A percentile compares a stretch with the other conserved stretches of the same genome.
These are phyloP conservation scores for Cochlearia excelsa DNA, from an alignment of 345 rosid species.

Conservation along the genomic window DNA sequence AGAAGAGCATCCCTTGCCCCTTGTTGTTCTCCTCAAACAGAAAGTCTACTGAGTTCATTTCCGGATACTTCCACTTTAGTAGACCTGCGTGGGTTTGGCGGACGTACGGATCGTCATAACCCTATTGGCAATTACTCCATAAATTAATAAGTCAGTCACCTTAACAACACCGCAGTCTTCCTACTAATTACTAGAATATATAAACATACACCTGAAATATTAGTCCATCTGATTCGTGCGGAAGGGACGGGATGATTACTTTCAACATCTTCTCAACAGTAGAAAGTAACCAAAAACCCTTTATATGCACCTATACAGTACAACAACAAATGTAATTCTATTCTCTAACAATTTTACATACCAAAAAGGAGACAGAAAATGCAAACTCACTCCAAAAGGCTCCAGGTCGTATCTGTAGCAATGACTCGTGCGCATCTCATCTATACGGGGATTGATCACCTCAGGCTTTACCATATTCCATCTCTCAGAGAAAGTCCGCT, in stretches of 20 bases:
- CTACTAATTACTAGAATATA: too few relatives aligned
- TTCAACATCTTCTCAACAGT: constrained; percentile 74
- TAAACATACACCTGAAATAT: constrained; percentile 69
- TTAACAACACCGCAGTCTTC: too few relatives aligned
- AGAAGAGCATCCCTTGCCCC: constrained; percentile 39
- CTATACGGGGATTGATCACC: constrained; percentile 66
- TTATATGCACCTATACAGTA: constrained; percentile 74
- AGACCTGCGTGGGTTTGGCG: constrained; percentile 93
- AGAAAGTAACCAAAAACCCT: constrained; percentile 88
- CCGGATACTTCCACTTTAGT: constrained; percentile 95
- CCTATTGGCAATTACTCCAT: constrained; percentile 39
- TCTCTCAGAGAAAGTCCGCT: constrained; percentile 92
- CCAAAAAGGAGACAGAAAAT: background rate
- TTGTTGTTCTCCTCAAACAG: constrained; percentile 66
- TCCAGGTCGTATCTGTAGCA: constrained; percentile 85
- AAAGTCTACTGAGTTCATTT: constrained; percentile 92
- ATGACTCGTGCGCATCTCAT: constrained; percentile 56
- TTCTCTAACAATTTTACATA: background rate
- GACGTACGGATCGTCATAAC: constrained; percentile 97
- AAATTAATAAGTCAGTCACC: background rate
- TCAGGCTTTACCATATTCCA: constrained; percentile 73
- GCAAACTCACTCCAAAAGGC: constrained; percentile 76
- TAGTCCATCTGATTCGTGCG: constrained; percentile 97
- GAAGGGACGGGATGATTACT: constrained; percentile 69
- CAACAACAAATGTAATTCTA: background rate